A percentile compares a stretch with the other conserved stretches of the same genome.
phyloP scores from a whole-genome alignment of 2,329 filamentous ascomycete species.

The Pseudogymnoascus pannorum region DNA sequence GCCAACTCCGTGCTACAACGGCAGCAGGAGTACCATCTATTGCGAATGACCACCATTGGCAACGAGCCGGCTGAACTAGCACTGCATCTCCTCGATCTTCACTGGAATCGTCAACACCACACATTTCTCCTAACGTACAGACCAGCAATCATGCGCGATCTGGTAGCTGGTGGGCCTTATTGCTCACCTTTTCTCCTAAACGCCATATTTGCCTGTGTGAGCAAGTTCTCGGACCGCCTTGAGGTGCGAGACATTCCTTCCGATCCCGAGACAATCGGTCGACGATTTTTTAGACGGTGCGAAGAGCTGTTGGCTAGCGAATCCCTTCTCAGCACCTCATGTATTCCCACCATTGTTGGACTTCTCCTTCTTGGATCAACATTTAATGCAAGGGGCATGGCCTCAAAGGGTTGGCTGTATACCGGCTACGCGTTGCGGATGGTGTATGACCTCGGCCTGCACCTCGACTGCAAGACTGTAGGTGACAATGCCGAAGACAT shows the following conservation, averaged over 20 bases:
- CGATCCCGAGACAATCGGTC: conserved; percentile 20
- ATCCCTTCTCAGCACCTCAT: conserved; percentile 17
- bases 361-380: conserved; percentile 26
- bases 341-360: conserved; percentile 24
- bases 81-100: conserved; percentile 32
- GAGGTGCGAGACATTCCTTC: conserved; percentile 19
- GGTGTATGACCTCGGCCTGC: conserved; percentile 35
- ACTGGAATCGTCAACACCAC: conserved; percentile 35
- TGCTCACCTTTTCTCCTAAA: conserved; percentile 34
- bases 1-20: conserved; percentile 14
- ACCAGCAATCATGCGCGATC: conserved; percentile 32
- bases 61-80: conserved; percentile 27
- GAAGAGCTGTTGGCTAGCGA: conserved; percentile 21
- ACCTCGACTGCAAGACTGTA: conserved; percentile 30
- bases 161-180: conserved; percentile 30
- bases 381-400: conserved; percentile 21
- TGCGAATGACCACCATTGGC: conserved; percentile 23
- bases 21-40: conserved; percentile 11
- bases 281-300: conserved; percentile 21
- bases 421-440: conserved; percentile 35
- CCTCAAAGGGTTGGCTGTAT: conserved; percentile 31
- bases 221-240: conserved; percentile 23
- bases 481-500: conserved; percentile 22
- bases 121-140: conserved; percentile 34
- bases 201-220: conserved; percentile 29